Conservation (phyloP, 2,329 filamentous ascomycete genomes). For the Colletotrichum chlorophyti region DNA sequence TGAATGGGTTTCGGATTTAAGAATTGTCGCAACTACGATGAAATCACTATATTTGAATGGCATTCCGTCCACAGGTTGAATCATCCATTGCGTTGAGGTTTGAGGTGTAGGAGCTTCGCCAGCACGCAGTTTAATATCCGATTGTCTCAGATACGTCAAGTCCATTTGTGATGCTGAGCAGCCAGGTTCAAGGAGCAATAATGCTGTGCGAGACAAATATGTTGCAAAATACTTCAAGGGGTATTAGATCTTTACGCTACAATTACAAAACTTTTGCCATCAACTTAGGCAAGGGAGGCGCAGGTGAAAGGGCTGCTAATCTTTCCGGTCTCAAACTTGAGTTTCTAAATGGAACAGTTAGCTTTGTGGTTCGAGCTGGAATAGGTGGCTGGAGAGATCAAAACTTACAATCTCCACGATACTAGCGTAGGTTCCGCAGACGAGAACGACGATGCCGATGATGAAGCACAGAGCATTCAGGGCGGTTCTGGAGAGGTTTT, state of each 20-base stretch:
- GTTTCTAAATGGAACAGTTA: constrained; percentile 4
- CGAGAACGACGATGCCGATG: constrained; percentile 40
- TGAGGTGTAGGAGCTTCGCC: too few species aligned
- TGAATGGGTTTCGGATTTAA: too few species aligned
- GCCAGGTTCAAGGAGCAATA: too few species aligned
- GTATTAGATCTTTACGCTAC: constrained; percentile 3
- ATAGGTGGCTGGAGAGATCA: too few species aligned
- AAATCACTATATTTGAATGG: too few species aligned
- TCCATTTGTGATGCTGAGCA: too few species aligned
- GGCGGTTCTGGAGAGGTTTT: constrained; percentile 36
- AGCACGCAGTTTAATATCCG: too few species aligned
- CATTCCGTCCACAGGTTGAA: too few species aligned
- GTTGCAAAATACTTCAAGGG: constrained; percentile 2
- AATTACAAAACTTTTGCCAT: not conserved
- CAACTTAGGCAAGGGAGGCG: constrained; percentile 20
- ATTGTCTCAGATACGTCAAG: too few species aligned
- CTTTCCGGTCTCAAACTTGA: constrained; percentile 27
- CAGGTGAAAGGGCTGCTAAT: constrained; percentile 29
- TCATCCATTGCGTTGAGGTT: too few species aligned
- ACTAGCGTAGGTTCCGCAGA: constrained; percentile 41
- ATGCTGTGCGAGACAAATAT: too few species aligned
- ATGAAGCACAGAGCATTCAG: constrained; percentile 37
- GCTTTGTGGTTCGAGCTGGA: not conserved
- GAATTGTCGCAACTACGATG: too few species aligned
- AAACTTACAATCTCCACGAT: constrained; percentile 30